Conservation (phyloP, 2,329 filamentous ascomycete genomes). For the Diaporthe ilicicola region DNA sequence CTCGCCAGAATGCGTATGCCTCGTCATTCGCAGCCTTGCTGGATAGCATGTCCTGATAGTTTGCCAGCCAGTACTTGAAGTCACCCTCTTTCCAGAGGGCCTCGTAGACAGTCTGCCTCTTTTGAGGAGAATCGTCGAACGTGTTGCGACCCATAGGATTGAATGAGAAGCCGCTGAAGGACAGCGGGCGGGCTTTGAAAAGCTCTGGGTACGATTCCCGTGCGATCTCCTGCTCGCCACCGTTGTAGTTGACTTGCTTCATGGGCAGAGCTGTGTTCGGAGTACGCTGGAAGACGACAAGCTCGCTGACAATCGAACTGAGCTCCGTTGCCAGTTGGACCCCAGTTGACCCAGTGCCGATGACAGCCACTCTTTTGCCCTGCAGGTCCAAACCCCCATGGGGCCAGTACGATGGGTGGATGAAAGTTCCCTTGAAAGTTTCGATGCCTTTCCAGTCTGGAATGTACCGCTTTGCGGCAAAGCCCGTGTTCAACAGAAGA, state of each 20-base stretch:
- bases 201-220: conserved; percentile 46
- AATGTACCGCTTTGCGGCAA: conserved; percentile 26
- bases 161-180: conserved; percentile 53
- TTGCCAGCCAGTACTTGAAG: conserved; percentile 49
- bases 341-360: conserved; percentile 27
- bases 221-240: conserved; percentile 52
- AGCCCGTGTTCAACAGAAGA: conserved; percentile 20
- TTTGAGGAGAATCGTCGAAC: conserved; percentile 49
- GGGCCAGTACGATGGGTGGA: conserved; percentile 27
- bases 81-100: conserved; percentile 49
- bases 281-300: conserved; percentile 62
- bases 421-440: conserved; percentile 19
- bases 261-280: conserved; percentile 64
- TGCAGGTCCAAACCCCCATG: neutral
- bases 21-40: conserved; percentile 47
- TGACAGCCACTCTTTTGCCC: conserved; percentile 22
- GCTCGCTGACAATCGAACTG: conserved; percentile 39
- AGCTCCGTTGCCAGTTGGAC: conserved; percentile 22
- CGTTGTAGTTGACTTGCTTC: conserved; percentile 52
- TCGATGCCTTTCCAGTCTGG: conserved; percentile 27
- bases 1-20: conserved; percentile 51
- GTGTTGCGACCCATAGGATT: conserved; percentile 54
- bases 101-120: conserved; percentile 41
- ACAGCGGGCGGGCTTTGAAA: conserved; percentile 48
- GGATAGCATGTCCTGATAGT: conserved; percentile 51